Evolutionary conservation across 1,284 basidiomycete genomes (phyloP).

Genomic region (Amylostereum areolatum): DNA sequence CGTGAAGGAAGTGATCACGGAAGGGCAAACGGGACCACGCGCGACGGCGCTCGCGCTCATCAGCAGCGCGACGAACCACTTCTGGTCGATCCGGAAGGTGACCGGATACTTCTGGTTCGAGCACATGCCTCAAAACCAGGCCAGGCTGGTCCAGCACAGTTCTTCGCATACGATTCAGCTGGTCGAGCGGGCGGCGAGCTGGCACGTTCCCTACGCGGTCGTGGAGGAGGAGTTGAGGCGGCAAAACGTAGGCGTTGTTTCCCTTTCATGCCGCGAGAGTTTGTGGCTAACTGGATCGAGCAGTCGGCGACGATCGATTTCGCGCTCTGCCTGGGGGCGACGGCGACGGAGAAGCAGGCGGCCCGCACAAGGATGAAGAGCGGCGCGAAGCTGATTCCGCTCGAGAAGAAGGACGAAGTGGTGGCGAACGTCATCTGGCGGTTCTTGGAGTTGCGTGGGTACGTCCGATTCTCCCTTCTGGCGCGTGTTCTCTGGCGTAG

Average conservation of each 20-base stretch:
- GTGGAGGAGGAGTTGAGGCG: constrained; percentile 94
- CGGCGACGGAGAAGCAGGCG: constrained; percentile 73
- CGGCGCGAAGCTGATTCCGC: constrained; percentile 34
- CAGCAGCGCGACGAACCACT: constrained; percentile 68
- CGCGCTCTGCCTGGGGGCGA: constrained; percentile 89
- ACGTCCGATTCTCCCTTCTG: constrained; percentile 23
- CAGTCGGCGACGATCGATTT: constrained; percentile 98
- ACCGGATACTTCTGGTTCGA: constrained; percentile 77
- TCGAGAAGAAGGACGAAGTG: constrained; percentile 98
- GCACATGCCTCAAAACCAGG: constrained; percentile 30
- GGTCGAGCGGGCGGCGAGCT: constrained; percentile 84
- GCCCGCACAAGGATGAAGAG: constrained; percentile 65
- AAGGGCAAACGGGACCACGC: constrained; percentile 85
- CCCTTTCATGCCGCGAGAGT: background rate
- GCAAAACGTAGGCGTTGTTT: constrained; percentile 74
- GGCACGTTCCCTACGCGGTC: constrained; percentile 84
- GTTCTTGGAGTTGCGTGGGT: constrained; percentile 94
- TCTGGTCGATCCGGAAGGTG: constrained; percentile 76
- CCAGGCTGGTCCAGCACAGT: constrained; percentile 63
- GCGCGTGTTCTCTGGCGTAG: constrained; percentile 1
- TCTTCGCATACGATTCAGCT: constrained; percentile 79
- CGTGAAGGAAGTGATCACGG: constrained; percentile 93
- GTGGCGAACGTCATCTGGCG: constrained; percentile 99
- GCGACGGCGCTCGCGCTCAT: constrained; percentile 87
- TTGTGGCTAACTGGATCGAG: background rate